A percentile compares a stretch with the other conserved stretches of the same genome.
These are phyloP conservation scores for Puccinia novopanici DNA, from an alignment of 1,284 basidiomycete species.

Conservation along the genomic window DNA sequence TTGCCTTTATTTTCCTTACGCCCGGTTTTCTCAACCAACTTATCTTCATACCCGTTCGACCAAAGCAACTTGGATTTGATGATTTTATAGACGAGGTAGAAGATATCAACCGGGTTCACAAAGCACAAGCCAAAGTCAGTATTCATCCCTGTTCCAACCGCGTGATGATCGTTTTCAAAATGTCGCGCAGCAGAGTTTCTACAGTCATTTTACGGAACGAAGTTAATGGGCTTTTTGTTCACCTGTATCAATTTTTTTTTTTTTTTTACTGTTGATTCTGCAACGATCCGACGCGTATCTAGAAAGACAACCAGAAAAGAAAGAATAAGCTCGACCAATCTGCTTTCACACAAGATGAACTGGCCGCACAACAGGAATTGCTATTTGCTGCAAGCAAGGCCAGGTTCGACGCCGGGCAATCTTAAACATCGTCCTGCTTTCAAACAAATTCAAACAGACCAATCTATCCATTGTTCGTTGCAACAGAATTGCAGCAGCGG, in stretches of 20 bases:
- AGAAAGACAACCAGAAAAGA: conserved; percentile 49
- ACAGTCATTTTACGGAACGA: no score
- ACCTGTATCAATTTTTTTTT: background rate
- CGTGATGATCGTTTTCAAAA: no score
- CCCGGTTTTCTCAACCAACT: background rate
- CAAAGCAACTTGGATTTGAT: conserved; percentile 82
- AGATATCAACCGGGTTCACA: conserved; percentile 89
- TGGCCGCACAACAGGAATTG: conserved; percentile 81
- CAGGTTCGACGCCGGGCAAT: conserved; percentile 61
- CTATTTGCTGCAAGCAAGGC: conserved; percentile 82
- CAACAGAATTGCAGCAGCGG: background rate
- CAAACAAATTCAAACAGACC: background rate
- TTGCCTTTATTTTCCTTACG: background rate
- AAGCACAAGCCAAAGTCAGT: conserved; percentile 78
- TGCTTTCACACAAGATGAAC: conserved; percentile 86
- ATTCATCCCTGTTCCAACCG: background rate
- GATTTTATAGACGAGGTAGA: conserved; percentile 83
- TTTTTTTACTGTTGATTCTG: conserved; percentile 1
- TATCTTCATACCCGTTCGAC: background rate
- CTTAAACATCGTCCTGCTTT: conserved; percentile 6
- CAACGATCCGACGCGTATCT: background rate
- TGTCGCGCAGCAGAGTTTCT: no score
- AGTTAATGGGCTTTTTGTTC: no score
- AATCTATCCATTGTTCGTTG: background rate
- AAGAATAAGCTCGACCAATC: conserved; percentile 61